phyloP scores from a whole-genome alignment of 2,329 filamentous ascomycete genomes.

The Exophiala sp. region DNA sequence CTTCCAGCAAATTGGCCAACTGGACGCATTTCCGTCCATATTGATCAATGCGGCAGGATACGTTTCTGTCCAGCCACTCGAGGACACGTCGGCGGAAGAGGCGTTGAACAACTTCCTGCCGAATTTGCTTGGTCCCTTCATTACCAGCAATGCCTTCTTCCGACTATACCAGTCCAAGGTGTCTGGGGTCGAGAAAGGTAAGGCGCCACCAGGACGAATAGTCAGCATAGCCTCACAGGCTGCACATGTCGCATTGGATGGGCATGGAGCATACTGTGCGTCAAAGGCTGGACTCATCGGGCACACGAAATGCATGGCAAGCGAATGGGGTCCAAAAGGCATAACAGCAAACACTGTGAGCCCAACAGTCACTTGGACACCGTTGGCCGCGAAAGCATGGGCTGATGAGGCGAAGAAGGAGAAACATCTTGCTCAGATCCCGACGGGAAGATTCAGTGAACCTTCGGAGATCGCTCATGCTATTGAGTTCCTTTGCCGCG shows the following conservation, averaged over 20 bases:
- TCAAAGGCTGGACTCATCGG: constrained; percentile 47
- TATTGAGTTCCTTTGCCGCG: constrained; percentile 39
- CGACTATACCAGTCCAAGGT: constrained; percentile 34
- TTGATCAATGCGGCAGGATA: constrained; percentile 45
- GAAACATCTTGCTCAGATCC: constrained; percentile 38
- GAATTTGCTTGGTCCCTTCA: constrained; percentile 45
- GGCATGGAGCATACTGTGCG: constrained; percentile 48
- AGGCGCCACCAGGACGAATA: constrained; percentile 40
- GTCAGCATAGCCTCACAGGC: constrained; percentile 48
- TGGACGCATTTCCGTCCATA: constrained; percentile 39
- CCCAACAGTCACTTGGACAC: constrained; percentile 48
- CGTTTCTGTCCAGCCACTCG: constrained; percentile 45
- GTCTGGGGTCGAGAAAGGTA: constrained; percentile 11
- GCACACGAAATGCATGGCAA: constrained; percentile 45
- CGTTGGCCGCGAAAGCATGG: constrained; percentile 44
- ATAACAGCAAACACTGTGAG: constrained; percentile 47
- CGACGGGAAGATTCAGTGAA: constrained; percentile 38
- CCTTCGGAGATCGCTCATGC: constrained; percentile 41
- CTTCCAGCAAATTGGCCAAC: constrained; percentile 33
- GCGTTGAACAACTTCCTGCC: constrained; percentile 42
- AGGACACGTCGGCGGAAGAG: constrained; percentile 42
- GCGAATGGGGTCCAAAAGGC: constrained; percentile 45
- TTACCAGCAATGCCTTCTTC: constrained; percentile 47
- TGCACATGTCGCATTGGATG: constrained; percentile 44
- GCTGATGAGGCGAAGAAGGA: constrained; percentile 36